Base-by-base conservation (phyloP, 2,329 filamentous ascomycete genomes). In the Diaporthe sp. region DNA sequence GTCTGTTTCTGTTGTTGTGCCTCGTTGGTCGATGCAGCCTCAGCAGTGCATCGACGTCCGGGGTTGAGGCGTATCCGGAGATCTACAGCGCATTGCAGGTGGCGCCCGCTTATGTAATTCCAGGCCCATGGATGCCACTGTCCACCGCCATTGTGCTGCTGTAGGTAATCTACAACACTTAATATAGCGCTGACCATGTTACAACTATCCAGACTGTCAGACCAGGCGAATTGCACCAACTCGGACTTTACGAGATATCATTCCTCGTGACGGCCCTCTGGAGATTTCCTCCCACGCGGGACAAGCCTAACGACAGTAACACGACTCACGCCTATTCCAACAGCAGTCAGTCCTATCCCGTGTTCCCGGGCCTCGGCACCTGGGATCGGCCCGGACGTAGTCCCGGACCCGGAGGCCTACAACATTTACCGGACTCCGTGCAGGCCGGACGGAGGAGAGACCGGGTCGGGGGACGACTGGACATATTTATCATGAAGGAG, bases 71-170 rank as follows among this genome's bases (percentile, higher is more conserved):
- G 42, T 58, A 34, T 34, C 42, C 19, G 25, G 62, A 22, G 12
- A 25, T 37, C 34, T 55, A 49, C 61, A 34, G 25, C 25, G 37
- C 28, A 10, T 42, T 13, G 25, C 34, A 70, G 62, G 46, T 53
- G 65, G 65, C 34, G 4, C 49, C 34, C 46, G 65, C 65, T 70
- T 70, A 70, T 70, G 65, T 70, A 70, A 70, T 70, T 46, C 34
- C 31, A 28, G 46, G 62, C 62, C 34, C 62, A 6, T 34, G n/a
- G 22, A 31, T 62, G 34, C 19, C 17, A 37, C 12, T 37, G 9
- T 39, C 31, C 9, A 1, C 12, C 51, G 51, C 55, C 28, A 8
- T 10, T 9, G 13, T 28, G 60, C 39, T 46, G 8, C 57, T 58
- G 37, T 39, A 39, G 19, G 2, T 7, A 17, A 15, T 13, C 58